Evolutionary conservation across 192 early-diverging fungal genomes (phyloP).

Genomic region (Podila clonocystis): DNA sequence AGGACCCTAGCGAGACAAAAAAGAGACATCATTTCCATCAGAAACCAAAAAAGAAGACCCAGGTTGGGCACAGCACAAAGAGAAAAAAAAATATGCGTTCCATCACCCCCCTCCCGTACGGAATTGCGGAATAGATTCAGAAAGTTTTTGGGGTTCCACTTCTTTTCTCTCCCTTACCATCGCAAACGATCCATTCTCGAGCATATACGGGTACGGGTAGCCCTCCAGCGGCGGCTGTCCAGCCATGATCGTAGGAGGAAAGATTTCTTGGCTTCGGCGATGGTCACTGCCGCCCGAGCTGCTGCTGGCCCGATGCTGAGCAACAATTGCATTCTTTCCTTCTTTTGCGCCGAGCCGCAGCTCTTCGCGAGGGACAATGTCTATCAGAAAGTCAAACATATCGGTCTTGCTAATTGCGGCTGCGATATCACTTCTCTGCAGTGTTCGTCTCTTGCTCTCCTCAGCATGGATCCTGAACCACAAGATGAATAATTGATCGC

Average conservation of each 20-base stretch:
- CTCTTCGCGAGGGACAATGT: constrained; percentile 95
- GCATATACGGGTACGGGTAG: constrained; percentile 37
- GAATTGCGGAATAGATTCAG: too few relatives aligned
- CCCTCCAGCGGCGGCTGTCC: constrained; percentile 24
- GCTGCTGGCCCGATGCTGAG: constrained; percentile 3
- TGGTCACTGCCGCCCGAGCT: constrained; percentile 9
- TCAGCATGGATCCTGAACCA: constrained; percentile 86
- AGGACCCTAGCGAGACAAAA: constrained; percentile 4
- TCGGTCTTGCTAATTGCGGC: constrained; percentile 89
- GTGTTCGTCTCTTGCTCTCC: constrained; percentile 94
- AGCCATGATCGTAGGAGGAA: neutral
- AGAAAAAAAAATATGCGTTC: neutral
- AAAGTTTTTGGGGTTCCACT: neutral
- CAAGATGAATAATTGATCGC: neutral
- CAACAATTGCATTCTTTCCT: neutral
- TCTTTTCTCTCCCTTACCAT: constrained; percentile 20
- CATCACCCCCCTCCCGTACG: too few relatives aligned
- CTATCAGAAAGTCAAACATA: constrained; percentile 98
- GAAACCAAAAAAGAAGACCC: neutral
- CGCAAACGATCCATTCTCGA: constrained; percentile 28
- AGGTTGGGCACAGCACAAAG: neutral
- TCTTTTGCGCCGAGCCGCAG: constrained; percentile 29
- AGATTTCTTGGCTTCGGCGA: constrained; percentile 43
- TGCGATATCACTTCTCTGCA: constrained; percentile 92
- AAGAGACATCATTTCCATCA: neutral